These are phyloP conservation scores for Saccharomycopsis fibuligera DNA, from an alignment of 805 yeast genomes.

Conservation along the genomic window DNA sequence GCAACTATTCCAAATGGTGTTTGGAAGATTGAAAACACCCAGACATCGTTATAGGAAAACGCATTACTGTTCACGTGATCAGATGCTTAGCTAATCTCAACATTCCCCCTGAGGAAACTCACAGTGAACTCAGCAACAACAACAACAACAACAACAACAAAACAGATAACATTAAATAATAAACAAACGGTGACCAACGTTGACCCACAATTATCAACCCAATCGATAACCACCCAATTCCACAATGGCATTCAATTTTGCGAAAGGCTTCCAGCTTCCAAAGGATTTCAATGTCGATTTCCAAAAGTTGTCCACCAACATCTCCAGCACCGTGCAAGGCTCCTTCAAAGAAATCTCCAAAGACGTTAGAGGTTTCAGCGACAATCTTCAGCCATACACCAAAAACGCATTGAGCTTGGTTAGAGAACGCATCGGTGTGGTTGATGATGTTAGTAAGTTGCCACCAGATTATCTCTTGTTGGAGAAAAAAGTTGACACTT, in stretches of 20 bases:
- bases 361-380: constrained; percentile 14
- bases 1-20: no score
- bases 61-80: no score
- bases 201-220: no score
- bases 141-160: no score
- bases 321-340: constrained; percentile 16
- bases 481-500: constrained; percentile 60
- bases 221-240: no score
- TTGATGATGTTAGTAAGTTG: constrained; percentile 62
- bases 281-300: constrained; percentile 18
- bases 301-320: constrained; percentile 17
- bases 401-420: constrained; percentile 47
- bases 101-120: no score
- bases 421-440: constrained; percentile 42
- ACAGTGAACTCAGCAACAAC: no score
- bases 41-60: no score
- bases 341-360: constrained; percentile 18
- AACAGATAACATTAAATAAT: no score
- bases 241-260: constrained; percentile 20
- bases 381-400: constrained; percentile 20
- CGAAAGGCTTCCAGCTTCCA: constrained; percentile 16
- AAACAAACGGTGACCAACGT: no score
- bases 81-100: no score
- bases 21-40: no score
- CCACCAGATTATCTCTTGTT: constrained; percentile 67